These are phyloP conservation scores for Pholiota microspora DNA, from an alignment of 768 basidiomycete genomes.

Conservation along the genomic window DNA sequence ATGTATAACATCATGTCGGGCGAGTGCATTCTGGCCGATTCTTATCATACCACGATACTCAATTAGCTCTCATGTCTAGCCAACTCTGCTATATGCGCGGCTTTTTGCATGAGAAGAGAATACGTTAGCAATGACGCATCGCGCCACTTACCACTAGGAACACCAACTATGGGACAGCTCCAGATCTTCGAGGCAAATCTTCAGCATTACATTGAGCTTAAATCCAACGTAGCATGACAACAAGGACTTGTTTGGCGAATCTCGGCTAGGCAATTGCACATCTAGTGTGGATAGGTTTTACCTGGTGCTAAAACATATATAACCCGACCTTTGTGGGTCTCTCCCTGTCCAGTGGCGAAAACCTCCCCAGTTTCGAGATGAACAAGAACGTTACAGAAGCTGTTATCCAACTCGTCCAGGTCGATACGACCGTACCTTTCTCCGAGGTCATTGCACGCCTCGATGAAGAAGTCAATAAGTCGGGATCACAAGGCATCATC, in stretches of 20 bases:
- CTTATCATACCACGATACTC: background rate
- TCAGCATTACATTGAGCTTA: background rate
- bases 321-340: too few relatives aligned
- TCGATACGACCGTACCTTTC: constrained; percentile 37
- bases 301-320: background rate
- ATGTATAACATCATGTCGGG: background rate
- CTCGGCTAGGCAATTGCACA: background rate
- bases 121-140: background rate
- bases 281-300: background rate
- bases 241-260: background rate
- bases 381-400: background rate
- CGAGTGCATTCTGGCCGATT: background rate
- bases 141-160: too few relatives aligned
- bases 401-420: constrained; percentile 39
- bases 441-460: constrained; percentile 42
- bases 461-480: constrained; percentile 39
- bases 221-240: background rate
- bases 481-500: constrained; percentile 26
- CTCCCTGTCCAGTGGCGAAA: background rate
- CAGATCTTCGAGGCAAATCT: background rate
- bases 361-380: background rate
- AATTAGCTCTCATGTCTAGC: background rate
- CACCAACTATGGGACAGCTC: background rate
- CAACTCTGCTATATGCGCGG: background rate
- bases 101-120: background rate